These are phyloP conservation scores for Beta lomatogona DNA, from an alignment of 179 eudicot genomes.

Conservation along the genomic window DNA sequence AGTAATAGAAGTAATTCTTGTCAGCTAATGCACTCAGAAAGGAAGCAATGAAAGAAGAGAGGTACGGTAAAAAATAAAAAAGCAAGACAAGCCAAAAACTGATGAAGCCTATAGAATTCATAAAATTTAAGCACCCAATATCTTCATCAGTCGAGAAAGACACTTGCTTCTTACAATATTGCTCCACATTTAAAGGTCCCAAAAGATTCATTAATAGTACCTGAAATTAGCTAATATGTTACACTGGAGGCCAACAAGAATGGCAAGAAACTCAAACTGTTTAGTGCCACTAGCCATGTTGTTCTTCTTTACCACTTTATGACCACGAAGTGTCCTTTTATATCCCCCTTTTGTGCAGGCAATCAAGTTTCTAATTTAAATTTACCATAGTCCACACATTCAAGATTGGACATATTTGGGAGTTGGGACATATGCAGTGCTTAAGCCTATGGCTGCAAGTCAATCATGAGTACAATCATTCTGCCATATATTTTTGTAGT, in stretches of 20 bases:
- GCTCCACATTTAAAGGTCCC: too few relatives aligned
- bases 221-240: too few relatives aligned
- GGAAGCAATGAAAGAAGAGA: neutral
- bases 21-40: neutral
- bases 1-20: neutral
- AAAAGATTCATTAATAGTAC: too few relatives aligned
- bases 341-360: neutral
- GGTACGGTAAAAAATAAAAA: neutral
- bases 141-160: neutral
- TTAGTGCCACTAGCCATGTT: neutral
- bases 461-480: neutral
- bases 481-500: neutral
- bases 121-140: neutral
- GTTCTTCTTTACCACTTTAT: neutral
- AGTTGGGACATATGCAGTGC: neutral
- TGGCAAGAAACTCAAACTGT: neutral
- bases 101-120: neutral
- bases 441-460: too few relatives aligned
- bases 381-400: neutral
- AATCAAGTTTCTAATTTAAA: neutral
- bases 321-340: neutral
- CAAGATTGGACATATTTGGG: neutral
- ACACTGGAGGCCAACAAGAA: neutral
- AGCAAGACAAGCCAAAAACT: too few relatives aligned
- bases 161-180: neutral